Evolutionary conservation across 257 asterid species (phyloP).

Genomic region (Apocynum venetum): DNA sequence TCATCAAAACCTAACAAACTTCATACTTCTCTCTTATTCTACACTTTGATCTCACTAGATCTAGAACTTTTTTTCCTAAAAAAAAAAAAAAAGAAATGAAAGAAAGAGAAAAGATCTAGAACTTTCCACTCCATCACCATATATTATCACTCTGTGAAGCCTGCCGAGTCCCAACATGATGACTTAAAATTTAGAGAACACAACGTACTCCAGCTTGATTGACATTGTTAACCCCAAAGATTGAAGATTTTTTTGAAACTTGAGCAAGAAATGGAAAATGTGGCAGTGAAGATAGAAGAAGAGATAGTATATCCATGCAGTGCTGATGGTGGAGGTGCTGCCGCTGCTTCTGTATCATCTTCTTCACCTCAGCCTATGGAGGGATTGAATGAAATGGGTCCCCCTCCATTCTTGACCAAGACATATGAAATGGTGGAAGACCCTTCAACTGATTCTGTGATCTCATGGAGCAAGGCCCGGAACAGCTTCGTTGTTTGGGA

Average conservation of each 20-base stretch:
- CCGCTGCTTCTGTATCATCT: constrained; percentile 26
- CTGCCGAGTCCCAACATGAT: not conserved
- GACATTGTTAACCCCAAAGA: not conserved
- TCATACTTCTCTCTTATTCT: constrained; percentile 1
- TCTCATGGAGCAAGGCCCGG: constrained; percentile 70
- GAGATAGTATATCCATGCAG: constrained; percentile 18
- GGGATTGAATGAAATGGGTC: constrained; percentile 78
- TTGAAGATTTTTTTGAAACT: not conserved
- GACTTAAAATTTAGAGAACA: not conserved
- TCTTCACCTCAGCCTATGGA: constrained; percentile 67
- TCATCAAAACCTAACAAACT: not conserved
- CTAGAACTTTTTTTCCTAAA: constrained; percentile 25
- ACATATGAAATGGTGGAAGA: constrained; percentile 92
- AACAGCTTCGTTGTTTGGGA: constrained; percentile 97
- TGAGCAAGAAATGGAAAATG: constrained; percentile 14
- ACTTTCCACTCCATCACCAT: constrained; percentile 24
- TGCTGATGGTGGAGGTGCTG: constrained; percentile 3
- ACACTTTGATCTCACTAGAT: not conserved
- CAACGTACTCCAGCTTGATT: not conserved
- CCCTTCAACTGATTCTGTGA: constrained; percentile 65
- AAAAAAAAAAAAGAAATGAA: no score
- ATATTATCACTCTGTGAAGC: not conserved
- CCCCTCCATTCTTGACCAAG: constrained; percentile 83
- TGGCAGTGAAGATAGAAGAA: constrained; percentile 44
- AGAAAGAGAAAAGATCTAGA: constrained; percentile 18